These are phyloP conservation scores for Stagonosporopsis chrysanthemi DNA, from an alignment of 2,329 filamentous ascomycete genomes.

Conservation along the genomic window DNA sequence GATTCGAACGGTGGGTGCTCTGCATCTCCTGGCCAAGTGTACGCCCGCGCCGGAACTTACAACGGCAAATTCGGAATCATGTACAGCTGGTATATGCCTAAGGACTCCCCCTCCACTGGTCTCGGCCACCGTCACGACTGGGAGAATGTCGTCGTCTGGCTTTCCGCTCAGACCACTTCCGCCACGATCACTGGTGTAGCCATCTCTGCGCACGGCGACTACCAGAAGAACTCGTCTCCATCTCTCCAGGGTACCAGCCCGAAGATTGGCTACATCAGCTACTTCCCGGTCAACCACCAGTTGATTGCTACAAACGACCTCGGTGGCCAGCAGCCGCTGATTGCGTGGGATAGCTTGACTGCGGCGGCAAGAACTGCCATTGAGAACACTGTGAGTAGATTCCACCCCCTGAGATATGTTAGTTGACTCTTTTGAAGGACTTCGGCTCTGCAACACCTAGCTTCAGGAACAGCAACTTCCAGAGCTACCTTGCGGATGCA, in stretches of 20 bases:
- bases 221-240: conserved; percentile 48
- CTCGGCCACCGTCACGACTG: conserved; percentile 64
- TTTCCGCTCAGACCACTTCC: conserved; percentile 50
- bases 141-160: conserved; percentile 64
- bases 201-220: conserved; percentile 61
- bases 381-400: conserved; percentile 46
- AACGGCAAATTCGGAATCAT: conserved; percentile 58
- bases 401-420: background rate
- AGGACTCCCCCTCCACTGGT: conserved; percentile 55
- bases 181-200: conserved; percentile 59
- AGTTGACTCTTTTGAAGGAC: conserved; percentile 26
- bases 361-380: conserved; percentile 53
- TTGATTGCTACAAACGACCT: conserved; percentile 51
- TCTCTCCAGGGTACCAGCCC: conserved; percentile 53
- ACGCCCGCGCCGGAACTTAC: conserved; percentile 55
- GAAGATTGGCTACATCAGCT: conserved; percentile 58
- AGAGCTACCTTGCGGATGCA: conserved; percentile 52
- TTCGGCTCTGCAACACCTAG: conserved; percentile 58
- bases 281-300: conserved; percentile 59
- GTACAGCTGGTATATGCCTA: conserved; percentile 63
- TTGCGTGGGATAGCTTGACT: conserved; percentile 61
- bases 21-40: conserved; percentile 60
- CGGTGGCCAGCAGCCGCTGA: conserved; percentile 56
- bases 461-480: conserved; percentile 58
- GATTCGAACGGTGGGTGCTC: conserved; percentile 51